A percentile compares a stretch with the other conserved stretches of the same genome.
phyloP scores from a whole-genome alignment of 129 eudicot species.

The Artemisia annua region DNA sequence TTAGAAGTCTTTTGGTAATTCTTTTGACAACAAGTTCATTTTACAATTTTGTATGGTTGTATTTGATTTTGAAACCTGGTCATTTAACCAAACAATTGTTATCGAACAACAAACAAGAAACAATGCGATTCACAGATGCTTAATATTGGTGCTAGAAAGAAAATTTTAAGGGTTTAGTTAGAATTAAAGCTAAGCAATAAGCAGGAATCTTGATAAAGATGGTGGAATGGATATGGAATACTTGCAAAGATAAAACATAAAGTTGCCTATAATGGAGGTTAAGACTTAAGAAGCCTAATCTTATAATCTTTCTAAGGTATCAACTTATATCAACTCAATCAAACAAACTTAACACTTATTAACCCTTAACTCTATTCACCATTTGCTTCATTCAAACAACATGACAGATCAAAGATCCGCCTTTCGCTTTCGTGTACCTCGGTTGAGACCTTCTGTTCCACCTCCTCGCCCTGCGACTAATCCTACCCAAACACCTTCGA shows the following conservation, averaged over 20 bases:
- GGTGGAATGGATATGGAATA: slow-evolving; percentile 26
- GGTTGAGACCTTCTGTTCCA: slow-evolving; percentile 40
- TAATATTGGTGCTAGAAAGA: too few relatives aligned
- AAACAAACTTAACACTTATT: slow-evolving; percentile 17
- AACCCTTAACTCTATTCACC: slow-evolving; percentile 24
- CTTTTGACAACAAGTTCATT: too few relatives aligned
- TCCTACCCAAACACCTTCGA: slow-evolving; percentile 9
- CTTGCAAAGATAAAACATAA: slow-evolving; percentile 32
- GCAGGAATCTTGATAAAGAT: slow-evolving; percentile 22
- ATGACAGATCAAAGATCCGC: slow-evolving; percentile 61
- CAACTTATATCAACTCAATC: not conserved
- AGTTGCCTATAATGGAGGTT: slow-evolving; percentile 29
- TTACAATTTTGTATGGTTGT: too few relatives aligned
- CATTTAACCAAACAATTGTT: too few relatives aligned
- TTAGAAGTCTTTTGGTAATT: too few relatives aligned
- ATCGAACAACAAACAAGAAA: too few relatives aligned
- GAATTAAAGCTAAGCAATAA: too few relatives aligned
- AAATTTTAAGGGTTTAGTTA: too few relatives aligned
- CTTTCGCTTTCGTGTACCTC: slow-evolving; percentile 61
- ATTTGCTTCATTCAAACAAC: slow-evolving; percentile 2
- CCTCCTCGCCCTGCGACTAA: slow-evolving; percentile 21
- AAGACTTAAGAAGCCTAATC: slow-evolving; percentile 28
- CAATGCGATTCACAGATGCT: too few relatives aligned
- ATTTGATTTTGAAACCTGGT: too few relatives aligned
- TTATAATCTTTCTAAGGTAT: slow-evolving; percentile 40